A percentile compares a stretch with the other conserved stretches of the same genome.
Evolutionary conservation across 2,329 filamentous ascomycete species (phyloP).

Genomic region (Fusarium miscanthi): DNA sequence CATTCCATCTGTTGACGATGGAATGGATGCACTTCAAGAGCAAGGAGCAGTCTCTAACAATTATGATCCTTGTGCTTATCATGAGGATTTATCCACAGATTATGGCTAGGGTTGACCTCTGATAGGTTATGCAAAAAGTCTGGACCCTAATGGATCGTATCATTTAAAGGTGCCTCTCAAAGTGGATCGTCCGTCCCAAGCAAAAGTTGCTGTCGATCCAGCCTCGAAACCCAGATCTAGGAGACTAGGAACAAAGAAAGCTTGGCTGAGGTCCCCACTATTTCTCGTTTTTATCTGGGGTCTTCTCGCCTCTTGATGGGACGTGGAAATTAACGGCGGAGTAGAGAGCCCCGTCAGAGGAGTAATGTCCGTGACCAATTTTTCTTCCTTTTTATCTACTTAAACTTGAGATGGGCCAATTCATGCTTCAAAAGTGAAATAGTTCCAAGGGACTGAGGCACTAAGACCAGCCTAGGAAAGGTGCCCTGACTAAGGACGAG

Average conservation of each 20-base stretch:
- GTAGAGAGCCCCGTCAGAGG: conserved; percentile 11
- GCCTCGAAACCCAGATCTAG: conserved; percentile 35
- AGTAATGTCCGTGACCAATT: conserved; percentile 15
- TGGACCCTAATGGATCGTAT: conserved; percentile 13
- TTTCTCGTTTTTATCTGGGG: conserved; percentile 12
- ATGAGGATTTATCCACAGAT: not conserved
- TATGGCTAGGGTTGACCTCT: not conserved
- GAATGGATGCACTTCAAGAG: conserved; percentile 9
- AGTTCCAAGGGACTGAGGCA: not conserved
- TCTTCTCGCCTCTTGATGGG: conserved; percentile 10
- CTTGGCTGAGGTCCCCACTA: conserved; percentile 23
- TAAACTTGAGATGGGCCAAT: not conserved
- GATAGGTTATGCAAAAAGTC: conserved; percentile 10
- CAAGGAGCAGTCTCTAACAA: not conserved
- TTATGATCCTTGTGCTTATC: not conserved
- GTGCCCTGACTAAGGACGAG: conserved; percentile 20
- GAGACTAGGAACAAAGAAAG: conserved; percentile 22
- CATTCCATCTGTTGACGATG: not conserved
- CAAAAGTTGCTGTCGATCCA: conserved; percentile 27
- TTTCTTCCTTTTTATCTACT: not conserved
- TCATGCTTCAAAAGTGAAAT: not conserved
- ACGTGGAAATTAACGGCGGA: conserved; percentile 34
- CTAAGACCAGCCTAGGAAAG: conserved; percentile 1
- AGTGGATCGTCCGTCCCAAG: conserved; percentile 5
- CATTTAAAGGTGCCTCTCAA: conserved; percentile 9